Evolutionary conservation across 495 filamentous ascomycete genomes (phyloP), one percentile per base, ranked within the genome.

Genomic region (Lophium mytilinum): DNA sequence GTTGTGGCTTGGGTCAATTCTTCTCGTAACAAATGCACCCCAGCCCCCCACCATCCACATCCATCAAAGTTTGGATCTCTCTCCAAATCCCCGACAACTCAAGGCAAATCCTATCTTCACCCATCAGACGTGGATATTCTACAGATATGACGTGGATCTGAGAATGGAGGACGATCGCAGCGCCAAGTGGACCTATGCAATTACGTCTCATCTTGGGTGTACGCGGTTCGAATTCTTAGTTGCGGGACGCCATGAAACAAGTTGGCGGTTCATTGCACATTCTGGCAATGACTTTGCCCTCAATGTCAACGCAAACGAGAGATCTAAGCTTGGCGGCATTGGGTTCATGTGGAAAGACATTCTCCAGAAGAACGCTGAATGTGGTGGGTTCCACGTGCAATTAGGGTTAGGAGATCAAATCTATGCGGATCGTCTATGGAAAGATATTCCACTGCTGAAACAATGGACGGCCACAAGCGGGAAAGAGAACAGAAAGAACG

Each of bases 261-360:
- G 84, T 69, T 98, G 93, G 93, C 84, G 94, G n/a, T 96, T 97
- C 66, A 87, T 97, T 58, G 88, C 90, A 24, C 93, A 93, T 51
- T 94, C 89, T 4, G 90, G 91, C 9, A 97, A 97, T 65, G 93
- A 97, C 68, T 98, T 97, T 71, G 83, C 88, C 1, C 75, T 95
- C 30, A 86, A 84, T 59, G 90, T 95, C 0, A 89, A 82, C 61
- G 82, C 89, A 51, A 88, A 85, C 64, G 93, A 97, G 67, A 82
- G 90, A 15, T 78, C 83, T 52, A 85, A 85, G 47, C 75, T 96
- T 1, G 94, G 94, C 21, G 93, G 93, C 0, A 78, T 90, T 8
- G 88, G 90, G 0, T 90, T 88, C 67, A 95, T 98, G 93, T 98
- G 93, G 93, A 96, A 95, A 62, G 93, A 98, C 66, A 89, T 98